Conservation (phyloP, 2,329 filamentous ascomycete species). For the Claviceps cyperi region DNA sequence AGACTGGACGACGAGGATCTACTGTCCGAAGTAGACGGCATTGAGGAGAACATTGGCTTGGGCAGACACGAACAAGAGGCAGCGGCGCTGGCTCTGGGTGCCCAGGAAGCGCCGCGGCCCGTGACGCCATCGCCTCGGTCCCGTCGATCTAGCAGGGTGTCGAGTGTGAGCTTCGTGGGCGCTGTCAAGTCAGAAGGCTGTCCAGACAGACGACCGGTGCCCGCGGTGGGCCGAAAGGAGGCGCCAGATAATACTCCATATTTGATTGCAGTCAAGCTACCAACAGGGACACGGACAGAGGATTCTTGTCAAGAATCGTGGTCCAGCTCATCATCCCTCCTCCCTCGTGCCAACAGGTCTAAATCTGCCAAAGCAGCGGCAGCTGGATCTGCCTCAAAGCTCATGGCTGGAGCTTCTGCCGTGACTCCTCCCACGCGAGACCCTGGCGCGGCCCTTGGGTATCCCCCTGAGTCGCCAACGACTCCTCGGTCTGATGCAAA, state of each 20-base stretch:
- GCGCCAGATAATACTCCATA: conserved; percentile 17
- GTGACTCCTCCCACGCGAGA: conserved; percentile 20
- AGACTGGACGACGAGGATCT: conserved; percentile 42
- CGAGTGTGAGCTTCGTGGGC: conserved; percentile 30
- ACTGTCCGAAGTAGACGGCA: conserved; percentile 40
- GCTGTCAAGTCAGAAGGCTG: conserved; percentile 22
- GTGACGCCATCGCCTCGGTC: conserved; percentile 20
- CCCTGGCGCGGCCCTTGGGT: conserved; percentile 9
- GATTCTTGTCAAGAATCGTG: conserved; percentile 29
- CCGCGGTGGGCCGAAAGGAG: conserved; percentile 18
- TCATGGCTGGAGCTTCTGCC: conserved; percentile 15
- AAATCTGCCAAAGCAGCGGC: conserved; percentile 23
- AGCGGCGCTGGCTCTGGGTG: conserved; percentile 6
- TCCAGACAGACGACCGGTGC: conserved; percentile 21
- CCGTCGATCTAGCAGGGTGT: conserved; percentile 33
- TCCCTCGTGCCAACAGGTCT: conserved; percentile 22
- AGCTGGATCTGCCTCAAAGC: conserved; percentile 11
- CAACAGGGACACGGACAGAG: conserved; percentile 22
- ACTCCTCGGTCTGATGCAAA: conserved; percentile 16
- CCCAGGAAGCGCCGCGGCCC: conserved; percentile 9
- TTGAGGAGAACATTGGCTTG: conserved; percentile 50
- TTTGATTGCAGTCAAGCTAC: conserved; percentile 21
- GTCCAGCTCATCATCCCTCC: conserved; percentile 16
- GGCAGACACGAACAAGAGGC: conserved; percentile 29
- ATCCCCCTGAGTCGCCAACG: conserved; percentile 13